phyloP scores from a whole-genome alignment of 805 yeast species.

The Ogataea kodamae region DNA sequence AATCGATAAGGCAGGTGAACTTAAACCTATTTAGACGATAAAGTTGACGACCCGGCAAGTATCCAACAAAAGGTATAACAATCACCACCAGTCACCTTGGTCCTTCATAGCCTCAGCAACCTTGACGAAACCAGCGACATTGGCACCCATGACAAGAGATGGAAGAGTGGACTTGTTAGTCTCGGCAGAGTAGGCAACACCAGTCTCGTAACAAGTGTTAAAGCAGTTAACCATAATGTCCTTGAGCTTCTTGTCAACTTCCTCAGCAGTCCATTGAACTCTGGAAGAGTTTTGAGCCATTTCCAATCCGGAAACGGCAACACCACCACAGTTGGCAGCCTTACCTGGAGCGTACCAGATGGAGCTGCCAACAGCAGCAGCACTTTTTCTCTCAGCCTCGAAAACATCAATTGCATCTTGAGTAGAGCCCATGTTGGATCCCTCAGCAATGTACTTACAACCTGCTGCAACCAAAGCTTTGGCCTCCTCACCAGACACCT shows the following conservation, averaged over 20 bases:
- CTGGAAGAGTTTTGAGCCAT: constrained; percentile 99
- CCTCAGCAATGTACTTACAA: constrained; percentile 92
- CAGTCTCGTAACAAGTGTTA: constrained; percentile 87
- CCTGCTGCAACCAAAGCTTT: constrained; percentile 90
- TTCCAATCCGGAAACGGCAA: constrained; percentile 96
- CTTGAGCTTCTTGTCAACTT: constrained; percentile 88
- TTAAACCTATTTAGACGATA: too few relatives aligned
- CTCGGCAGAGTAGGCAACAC: constrained; percentile 74
- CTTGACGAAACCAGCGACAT: constrained; percentile 97
- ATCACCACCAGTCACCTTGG: constrained; percentile 74
- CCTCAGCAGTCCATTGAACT: constrained; percentile 84
- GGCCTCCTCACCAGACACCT: constrained; percentile 96
- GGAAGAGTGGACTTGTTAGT: constrained; percentile 67
- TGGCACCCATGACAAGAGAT: constrained; percentile 96
- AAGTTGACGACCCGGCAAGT: too few relatives aligned
- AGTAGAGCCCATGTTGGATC: constrained; percentile 99
- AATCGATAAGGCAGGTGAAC: neutral
- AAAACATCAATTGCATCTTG: constrained; percentile 94
- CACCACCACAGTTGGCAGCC: constrained; percentile 99
- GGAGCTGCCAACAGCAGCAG: constrained; percentile 39
- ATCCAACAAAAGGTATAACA: too few relatives aligned
- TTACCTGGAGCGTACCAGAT: constrained; percentile 99
- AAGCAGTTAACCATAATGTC: constrained; percentile 90
- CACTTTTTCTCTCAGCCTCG: constrained; percentile 70
- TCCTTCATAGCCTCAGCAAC: constrained; percentile 98